Base-by-base conservation (phyloP, 2,329 filamentous ascomycete species). In the Domatiomyces globalis region DNA sequence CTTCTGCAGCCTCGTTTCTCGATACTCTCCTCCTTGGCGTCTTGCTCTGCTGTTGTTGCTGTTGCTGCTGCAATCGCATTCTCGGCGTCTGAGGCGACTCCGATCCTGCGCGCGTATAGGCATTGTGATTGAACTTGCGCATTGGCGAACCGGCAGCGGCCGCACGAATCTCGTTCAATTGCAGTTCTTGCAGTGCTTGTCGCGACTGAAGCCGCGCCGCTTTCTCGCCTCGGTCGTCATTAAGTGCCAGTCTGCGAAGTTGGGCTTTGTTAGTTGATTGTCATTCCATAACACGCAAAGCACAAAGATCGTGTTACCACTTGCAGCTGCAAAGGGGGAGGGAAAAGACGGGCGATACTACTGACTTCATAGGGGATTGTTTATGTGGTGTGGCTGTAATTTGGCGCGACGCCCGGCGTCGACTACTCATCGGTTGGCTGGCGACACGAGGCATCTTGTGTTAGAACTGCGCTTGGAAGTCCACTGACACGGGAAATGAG, bases 221-320 rank as follows among this genome's bases (percentile, higher is more conserved):
- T 69, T 94, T 95, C 71, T 98, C 92, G 61, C 84, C 81, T 54
- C 80, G 83, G 74, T 98, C 92, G 72, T 98, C 92, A 72, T 96
- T 96, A 56, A 98, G 79, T 36, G 92, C 89, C 54, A 98, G 94
- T 66, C 87, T 94, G 62, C 45, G 49, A 39, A 12, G 27, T 36
- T 47, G 52, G 39, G 39, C 27, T 15, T 46, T 33, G 17, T 22
- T 47, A 27, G 18, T 27, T 45, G 29, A 47, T 4, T 10, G 15
- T 15, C 12, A 15, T 39, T 4, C 33, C 17, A 20, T 46, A 42
- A 27, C 22, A 19, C 20, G 19, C 42, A 39, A 15, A n/a, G 17
- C 17, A 33, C 33, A 46, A 18, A 29, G n/a, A 39, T 17, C 5
- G 43, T 52, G 17, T 39, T 43, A 43, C 36, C 44, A 25, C 49